Base-by-base conservation (phyloP, 2,329 filamentous ascomycete genomes). In the Aureobasidium leucospermi region DNA sequence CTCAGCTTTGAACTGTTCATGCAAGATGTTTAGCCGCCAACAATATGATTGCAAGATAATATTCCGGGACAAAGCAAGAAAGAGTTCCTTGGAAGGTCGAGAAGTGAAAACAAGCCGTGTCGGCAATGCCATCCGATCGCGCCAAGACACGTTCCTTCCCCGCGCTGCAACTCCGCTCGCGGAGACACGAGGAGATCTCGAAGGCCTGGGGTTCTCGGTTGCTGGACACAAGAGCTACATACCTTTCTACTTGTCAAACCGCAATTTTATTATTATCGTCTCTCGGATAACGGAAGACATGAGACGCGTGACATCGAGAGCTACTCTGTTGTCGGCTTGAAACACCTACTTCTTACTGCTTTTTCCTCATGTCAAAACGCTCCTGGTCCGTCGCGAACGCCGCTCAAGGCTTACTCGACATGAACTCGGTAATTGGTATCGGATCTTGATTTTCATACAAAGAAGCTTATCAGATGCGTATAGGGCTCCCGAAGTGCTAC, bases 321-420 rank as follows among this genome's bases (percentile, higher is more conserved):
- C 36, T 41, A 29, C 6, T 36, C 36, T 23, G 39, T 19, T 4
- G 19, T 46, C 42, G 31, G 11, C 10, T 6, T 39, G 11, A 31
- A 3, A 32, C 6, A 8, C 5, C 6, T n/a, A 9, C 23, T 15
- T 43, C 19, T n/a, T n/a, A 15, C n/a, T 1, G 39, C 15, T 16
- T 47, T 34, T 11, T 16, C 3, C 28, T 53, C n/a, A 60, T 60
- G 59, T 60, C 51, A 29, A 60, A 60, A 38, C 23, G 59, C 13
- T 56, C 59, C 8, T 60, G 59, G 59, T 60, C 59, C 42, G 51
- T 56, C 49, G 59, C 59, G 28, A 60, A 60, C 31, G 51, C 49
- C 42, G 49, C 49, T 41, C 59, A 60, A 34, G 59, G 51, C 32
- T 42, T 56, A 49, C 49, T 55, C 32, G 59, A 60, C 36, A 60